A percentile compares a stretch with the other conserved stretches of the same genome.
Evolutionary conservation across 306 rosid genomes (phyloP).

Genomic region (Luffa aegyptiaca): DNA sequence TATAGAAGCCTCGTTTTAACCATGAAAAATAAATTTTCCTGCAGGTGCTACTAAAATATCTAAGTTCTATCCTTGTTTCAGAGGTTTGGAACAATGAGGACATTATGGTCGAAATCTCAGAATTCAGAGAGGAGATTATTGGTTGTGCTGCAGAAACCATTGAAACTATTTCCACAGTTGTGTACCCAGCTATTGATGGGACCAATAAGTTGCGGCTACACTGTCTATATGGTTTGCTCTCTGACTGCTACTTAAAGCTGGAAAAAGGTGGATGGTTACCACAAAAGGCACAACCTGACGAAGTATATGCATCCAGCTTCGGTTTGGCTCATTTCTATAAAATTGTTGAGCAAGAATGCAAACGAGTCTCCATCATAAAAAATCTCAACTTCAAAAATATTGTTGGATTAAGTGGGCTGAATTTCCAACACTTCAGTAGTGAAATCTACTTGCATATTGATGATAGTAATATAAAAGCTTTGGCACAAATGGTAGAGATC

Average conservation of each 20-base stretch:
- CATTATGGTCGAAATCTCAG: constrained; percentile 58
- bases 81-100: constrained; percentile 88
- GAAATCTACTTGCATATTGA: constrained; percentile 59
- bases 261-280: constrained; percentile 41
- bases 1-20: constrained; percentile 8
- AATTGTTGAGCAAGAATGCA: constrained; percentile 70
- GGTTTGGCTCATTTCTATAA: constrained; percentile 52
- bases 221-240: constrained; percentile 53
- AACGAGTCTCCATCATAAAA: constrained; percentile 43
- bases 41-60: constrained; percentile 64
- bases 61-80: constrained; percentile 69
- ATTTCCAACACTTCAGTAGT: constrained; percentile 47
- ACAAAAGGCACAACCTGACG: constrained; percentile 34
- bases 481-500: constrained; percentile 75
- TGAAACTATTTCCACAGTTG: constrained; percentile 50
- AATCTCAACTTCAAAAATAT: constrained; percentile 82
- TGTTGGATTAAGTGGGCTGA: constrained; percentile 75
- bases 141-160: constrained; percentile 52
- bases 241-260: constrained; percentile 71
- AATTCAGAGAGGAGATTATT: constrained; percentile 43
- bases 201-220: constrained; percentile 80
- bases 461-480: constrained; percentile 60
- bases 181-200: constrained; percentile 79
- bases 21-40: constrained; percentile 21
- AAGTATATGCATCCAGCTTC: constrained; percentile 31